These are phyloP conservation scores for Tolypocladium sp. DNA, from an alignment of 2,329 filamentous ascomycete species.

Conservation along the genomic window DNA sequence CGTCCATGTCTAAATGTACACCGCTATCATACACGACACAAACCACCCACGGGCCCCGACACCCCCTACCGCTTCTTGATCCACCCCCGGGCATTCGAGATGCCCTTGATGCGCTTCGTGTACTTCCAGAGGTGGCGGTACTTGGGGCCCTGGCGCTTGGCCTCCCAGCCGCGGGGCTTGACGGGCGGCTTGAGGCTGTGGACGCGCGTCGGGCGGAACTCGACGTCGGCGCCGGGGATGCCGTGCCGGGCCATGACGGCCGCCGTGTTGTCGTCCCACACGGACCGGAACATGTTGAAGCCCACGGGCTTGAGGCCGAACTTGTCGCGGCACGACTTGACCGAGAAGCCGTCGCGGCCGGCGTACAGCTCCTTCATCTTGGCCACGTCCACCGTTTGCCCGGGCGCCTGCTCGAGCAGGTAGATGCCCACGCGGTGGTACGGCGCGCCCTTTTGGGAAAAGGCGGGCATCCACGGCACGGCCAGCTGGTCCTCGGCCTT, in stretches of 20 bases:
- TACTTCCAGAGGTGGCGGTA: conserved; percentile 58
- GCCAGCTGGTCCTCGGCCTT: conserved; percentile 56
- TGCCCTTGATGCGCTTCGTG: conserved; percentile 45
- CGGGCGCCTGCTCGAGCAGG: conserved; percentile 69
- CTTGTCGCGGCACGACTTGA: conserved; percentile 66
- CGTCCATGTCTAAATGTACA: neutral
- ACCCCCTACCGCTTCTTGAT: conserved; percentile 26
- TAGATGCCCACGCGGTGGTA: conserved; percentile 86
- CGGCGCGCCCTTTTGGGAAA: conserved; percentile 78
- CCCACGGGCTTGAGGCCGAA: conserved; percentile 66
- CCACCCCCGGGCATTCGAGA: conserved; percentile 33
- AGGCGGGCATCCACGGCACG: conserved; percentile 75
- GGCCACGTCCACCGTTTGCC: conserved; percentile 45
- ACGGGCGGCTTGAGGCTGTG: conserved; percentile 55
- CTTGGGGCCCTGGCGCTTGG: conserved; percentile 55
- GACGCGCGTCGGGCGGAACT: conserved; percentile 75
- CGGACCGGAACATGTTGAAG: conserved; percentile 76
- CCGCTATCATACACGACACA: neutral
- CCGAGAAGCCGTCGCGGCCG: conserved; percentile 57
- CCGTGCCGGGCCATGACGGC: conserved; percentile 75
- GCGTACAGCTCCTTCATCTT: conserved; percentile 44
- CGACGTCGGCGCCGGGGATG: conserved; percentile 67
- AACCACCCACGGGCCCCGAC: neutral
- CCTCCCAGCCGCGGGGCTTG: conserved; percentile 57
- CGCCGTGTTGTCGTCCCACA: conserved; percentile 85